These are phyloP conservation scores for Endoconidiophora laricicola DNA, from an alignment of 2,329 filamentous ascomycete species.

Conservation along the genomic window DNA sequence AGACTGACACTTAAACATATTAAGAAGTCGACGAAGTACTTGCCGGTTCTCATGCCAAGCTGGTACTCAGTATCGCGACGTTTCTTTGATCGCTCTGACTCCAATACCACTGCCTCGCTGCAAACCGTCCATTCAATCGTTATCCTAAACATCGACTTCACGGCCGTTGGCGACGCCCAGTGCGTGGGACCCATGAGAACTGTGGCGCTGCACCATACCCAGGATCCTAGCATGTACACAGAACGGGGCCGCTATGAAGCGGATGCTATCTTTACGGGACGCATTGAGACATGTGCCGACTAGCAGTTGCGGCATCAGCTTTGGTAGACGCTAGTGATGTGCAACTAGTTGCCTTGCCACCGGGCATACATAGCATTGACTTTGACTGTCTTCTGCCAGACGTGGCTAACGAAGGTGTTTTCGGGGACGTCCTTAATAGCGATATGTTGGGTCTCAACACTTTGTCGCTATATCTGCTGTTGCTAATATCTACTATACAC, in stretches of 20 bases:
- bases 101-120: not conserved
- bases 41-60: not conserved
- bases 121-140: not conserved
- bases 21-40: not conserved
- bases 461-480: not conserved
- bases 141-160: not conserved
- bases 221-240: not conserved
- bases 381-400: not conserved
- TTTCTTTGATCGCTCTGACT: not conserved
- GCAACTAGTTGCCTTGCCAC: not conserved
- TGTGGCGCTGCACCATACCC: not conserved
- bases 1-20: too few relatives aligned
- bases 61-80: not conserved
- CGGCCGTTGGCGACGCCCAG: not conserved
- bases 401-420: not conserved
- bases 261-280: too few relatives aligned
- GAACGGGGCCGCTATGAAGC: not conserved
- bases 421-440: not conserved
- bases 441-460: not conserved
- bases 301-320: not conserved
- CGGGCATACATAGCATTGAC: not conserved
- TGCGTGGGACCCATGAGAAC: not conserved
- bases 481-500: not conserved
- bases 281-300: not conserved
- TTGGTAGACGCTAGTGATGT: not conserved